Conservation (phyloP, 306 rosid genomes). For the Cucumis cinereus region DNA sequence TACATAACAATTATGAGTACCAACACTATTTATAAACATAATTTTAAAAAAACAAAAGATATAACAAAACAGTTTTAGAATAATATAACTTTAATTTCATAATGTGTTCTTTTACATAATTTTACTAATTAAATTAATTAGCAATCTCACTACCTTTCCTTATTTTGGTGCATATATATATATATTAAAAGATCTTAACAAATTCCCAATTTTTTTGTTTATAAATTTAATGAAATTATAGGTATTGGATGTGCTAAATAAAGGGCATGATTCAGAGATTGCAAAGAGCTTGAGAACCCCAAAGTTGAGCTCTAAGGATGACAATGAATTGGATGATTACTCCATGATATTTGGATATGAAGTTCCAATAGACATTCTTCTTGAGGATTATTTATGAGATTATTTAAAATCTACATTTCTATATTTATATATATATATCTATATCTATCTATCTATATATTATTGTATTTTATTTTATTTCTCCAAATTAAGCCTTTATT, state of each 20-base stretch:
- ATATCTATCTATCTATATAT: background rate
- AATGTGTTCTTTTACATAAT: background rate
- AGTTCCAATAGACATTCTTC: slow-evolving; percentile 40
- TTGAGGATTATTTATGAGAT: slow-evolving; percentile 47
- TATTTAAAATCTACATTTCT: background rate
- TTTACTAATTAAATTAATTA: background rate
- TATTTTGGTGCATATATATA: background rate
- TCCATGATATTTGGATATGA: slow-evolving; percentile 75
- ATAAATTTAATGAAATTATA: background rate
- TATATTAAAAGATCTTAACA: background rate
- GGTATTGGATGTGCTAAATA: slow-evolving; percentile 62
- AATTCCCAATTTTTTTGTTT: background rate
- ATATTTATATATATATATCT: background rate
- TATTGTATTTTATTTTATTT: background rate
- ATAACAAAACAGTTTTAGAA: no score
- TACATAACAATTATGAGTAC: no score
- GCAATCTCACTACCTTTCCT: background rate
- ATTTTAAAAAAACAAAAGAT: no score
- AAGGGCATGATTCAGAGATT: slow-evolving; percentile 39
- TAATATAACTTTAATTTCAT: background rate
- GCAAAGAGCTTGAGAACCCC: slow-evolving; percentile 59
- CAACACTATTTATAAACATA: no score
- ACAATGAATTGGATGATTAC: slow-evolving; percentile 70
- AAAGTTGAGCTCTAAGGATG: slow-evolving; percentile 36
- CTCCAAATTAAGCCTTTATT: background rate